Evolutionary conservation across 2,329 filamentous ascomycete genomes (phyloP), one percentile per base, ranked within the genome.

Genomic region (Lecanicillium sp.): DNA sequence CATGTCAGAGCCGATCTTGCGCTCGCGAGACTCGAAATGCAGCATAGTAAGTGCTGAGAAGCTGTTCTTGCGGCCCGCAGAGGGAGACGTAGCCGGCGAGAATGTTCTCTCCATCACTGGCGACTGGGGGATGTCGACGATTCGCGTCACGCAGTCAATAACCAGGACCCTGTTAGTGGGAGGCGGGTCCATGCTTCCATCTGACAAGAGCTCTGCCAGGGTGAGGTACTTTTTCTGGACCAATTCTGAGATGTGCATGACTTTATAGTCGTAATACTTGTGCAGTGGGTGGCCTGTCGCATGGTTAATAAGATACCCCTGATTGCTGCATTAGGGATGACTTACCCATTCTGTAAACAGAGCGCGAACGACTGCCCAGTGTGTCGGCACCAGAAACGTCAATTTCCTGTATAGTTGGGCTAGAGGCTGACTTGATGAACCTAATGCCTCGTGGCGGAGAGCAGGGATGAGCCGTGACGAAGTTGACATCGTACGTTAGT

Each of bases 401-500:
- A 40, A 72, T 69, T 42, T 77, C 70, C 49, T 72, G 72, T 37
- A 77, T 75, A 2, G 71, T 75, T 15, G 77, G 74, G 49, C 74
- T 80, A 1, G 70, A 69, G 0, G 75, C 72, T 12, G 75, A 76
- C 51, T 73, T 77, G 36, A 81, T 52, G 39, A 80, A 71, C 44
- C 69, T 72, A 3, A 77, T 71, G 40, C 71, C 66, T 36, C 67
- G 66, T 2, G 75, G 77, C 2, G 74, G 70, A 5, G 74, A 68
- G 48, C 79, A 84, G 0, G 79, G 79, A 47, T 81, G 77, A 1
- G 77, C 77, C 1, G 79, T 81, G 14, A 81, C 74, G 52, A 83
- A 83, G 48, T 72, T 72, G 17, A 81, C 67, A 42, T 83, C 78
- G 46, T 77, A 72, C 5, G 60, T 57, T 9, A 84, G 56, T 1